Base-by-base conservation (phyloP, 1,284 basidiomycete species). In the Apiotrichum montevideense region DNA sequence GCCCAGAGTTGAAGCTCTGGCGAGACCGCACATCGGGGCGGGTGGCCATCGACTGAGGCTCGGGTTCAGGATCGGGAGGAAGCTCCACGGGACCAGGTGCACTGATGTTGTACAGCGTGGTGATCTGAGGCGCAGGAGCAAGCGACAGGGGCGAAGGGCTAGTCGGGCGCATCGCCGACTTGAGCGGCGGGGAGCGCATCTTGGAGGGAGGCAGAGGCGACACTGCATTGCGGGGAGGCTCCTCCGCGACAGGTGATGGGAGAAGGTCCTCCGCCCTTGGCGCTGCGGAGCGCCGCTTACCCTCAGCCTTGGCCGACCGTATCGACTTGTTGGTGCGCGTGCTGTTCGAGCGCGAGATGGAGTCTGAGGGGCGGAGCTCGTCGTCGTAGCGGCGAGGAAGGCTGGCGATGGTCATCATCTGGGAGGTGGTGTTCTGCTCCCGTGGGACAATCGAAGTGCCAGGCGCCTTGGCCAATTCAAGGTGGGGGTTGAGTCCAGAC, bases 121-220 rank as follows among this genome's bases (percentile, higher is more conserved):
- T 67, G 41, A 61, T 55, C 14, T 35, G 37, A 1, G 57, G 54
- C 6, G 46, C 46, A 6, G 52, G 57, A 9, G 11, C 54, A n/a
- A 37, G 35, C 44, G 6, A 3, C 51, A 21, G 4, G 42, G 43
- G 1, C 67, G 67, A 2, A 52, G 73, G 73, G 37, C 63, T 68
- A 4, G 68, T 63, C 3, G 75, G 67, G 42, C 75, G 65, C 46
- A 76, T 64, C 14, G 75, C 72, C 7, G 74, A 76, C 57, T 76
- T 77, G 15, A 74, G 63, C 1, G 75, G 74, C 13, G 75, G 74
- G 32, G 65, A 65, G n/a, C 66, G 59, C 63, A 62, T 41, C 61
- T 67, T 59, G 61, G 64, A 62, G 3, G 73, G 73, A 1, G 75
- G 73, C 8, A 75, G 63, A 34, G 74, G 71, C 4, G 66, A 63